Conservation (phyloP, 148 eudicot genomes). For the Suaeda aralocaspica region DNA sequence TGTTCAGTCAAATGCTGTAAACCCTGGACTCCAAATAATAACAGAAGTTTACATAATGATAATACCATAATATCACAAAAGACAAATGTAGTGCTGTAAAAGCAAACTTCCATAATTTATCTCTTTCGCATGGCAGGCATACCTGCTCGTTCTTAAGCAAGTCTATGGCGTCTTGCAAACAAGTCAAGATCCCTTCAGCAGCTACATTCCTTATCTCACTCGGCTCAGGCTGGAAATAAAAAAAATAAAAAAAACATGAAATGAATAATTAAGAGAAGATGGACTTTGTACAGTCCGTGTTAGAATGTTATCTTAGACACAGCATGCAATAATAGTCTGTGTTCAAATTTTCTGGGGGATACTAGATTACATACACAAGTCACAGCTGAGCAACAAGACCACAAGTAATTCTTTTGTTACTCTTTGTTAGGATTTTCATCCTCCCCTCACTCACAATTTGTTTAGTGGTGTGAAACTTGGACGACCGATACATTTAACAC, state of each 20-base stretch:
- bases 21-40: constrained; percentile 32
- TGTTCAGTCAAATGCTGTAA: constrained; percentile 56
- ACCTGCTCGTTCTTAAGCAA: constrained; percentile 69
- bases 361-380: not conserved
- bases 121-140: constrained; percentile 5
- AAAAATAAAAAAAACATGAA: not conserved
- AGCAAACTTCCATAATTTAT: not conserved
- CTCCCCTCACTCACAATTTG: not conserved
- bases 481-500: not conserved
- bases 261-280: not conserved
- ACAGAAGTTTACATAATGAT: not conserved
- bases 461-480: not conserved
- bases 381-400: not conserved
- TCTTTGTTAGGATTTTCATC: not conserved
- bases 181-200: constrained; percentile 81
- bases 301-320: not conserved
- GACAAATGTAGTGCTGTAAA: not conserved
- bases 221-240: constrained; percentile 70
- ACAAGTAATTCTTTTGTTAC: not conserved
- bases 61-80: not conserved
- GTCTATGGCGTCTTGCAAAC: constrained; percentile 82
- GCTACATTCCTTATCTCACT: constrained; percentile 73
- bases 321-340: not conserved
- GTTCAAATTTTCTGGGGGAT: not conserved
- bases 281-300: not conserved